phyloP scores from a whole-genome alignment of 108 stramenopile genomes.

The Pseudonitzschia multiseries region DNA sequence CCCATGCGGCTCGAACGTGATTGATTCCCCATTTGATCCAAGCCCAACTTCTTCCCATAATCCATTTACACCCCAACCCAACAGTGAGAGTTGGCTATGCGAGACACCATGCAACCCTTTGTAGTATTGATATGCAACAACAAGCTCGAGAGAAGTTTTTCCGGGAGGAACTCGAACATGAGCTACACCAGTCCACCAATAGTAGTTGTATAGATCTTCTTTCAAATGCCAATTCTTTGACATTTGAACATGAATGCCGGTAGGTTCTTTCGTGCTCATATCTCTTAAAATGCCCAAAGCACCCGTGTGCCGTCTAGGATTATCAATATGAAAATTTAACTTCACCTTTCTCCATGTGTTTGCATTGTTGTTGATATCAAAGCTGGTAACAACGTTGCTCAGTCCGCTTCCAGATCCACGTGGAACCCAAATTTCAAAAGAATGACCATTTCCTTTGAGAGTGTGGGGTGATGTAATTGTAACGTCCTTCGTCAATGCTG shows the following conservation, averaged over 20 bases:
- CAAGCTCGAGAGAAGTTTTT: background rate
- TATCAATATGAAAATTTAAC: slow-evolving; percentile 2
- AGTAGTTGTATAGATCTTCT: background rate
- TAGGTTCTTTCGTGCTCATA: background rate
- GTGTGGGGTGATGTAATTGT: background rate
- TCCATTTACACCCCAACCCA: slow-evolving; percentile 9
- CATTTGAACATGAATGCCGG: slow-evolving; percentile 11
- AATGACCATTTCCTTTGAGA: background rate
- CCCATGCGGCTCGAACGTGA: slow-evolving; percentile 6
- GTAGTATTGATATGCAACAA: slow-evolving; percentile 9
- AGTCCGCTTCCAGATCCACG: background rate
- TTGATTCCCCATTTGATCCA: slow-evolving; percentile 5
- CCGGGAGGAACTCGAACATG: slow-evolving; percentile 13
- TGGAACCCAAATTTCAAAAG: background rate
- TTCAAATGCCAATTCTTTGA: slow-evolving; percentile 1
- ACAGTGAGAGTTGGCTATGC: background rate
- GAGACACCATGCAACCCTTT: slow-evolving; percentile 3
- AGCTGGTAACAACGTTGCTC: background rate
- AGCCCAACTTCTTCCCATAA: slow-evolving; percentile 11
- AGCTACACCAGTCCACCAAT: slow-evolving; percentile 1
- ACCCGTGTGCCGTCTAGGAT: background rate
- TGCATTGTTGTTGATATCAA: background rate
- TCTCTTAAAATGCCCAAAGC: background rate
- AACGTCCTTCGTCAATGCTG: background rate
- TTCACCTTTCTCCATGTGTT: slow-evolving; percentile 10